Percentiles rank a stretch among this genome's conserved stretches.
phyloP scores from a whole-genome alignment of 1,139 yeast species.

The Waltiozyma sp. region DNA sequence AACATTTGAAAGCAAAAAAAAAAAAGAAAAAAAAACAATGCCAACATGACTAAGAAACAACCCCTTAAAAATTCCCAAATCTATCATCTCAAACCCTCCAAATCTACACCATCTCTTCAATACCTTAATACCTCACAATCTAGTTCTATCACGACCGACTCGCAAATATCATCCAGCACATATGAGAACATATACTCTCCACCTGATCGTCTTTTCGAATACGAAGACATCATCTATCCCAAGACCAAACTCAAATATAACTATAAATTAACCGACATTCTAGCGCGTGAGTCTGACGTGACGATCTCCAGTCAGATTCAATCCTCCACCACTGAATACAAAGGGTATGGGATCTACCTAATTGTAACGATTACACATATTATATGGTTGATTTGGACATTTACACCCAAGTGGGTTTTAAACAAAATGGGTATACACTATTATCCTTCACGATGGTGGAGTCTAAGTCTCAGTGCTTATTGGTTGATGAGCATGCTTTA shows the following conservation, averaged over 20 bases:
- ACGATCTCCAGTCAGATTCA: slow-evolving; percentile 55
- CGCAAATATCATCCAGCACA: not conserved
- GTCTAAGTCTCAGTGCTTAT: slow-evolving; percentile 62
- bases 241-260: slow-evolving; percentile 1
- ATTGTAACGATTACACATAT: slow-evolving; percentile 40
- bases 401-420: slow-evolving; percentile 47
- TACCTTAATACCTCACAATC: not conserved
- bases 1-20: too few relatives aligned
- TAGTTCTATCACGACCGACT: not conserved
- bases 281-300: slow-evolving; percentile 69
- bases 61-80: not conserved
- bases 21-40: too few relatives aligned
- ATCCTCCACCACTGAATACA: slow-evolving; percentile 58
- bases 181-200: not conserved
- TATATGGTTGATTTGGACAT: slow-evolving; percentile 59
- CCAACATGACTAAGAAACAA: too few relatives aligned
- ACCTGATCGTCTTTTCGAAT: slow-evolving; percentile 13
- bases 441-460: slow-evolving; percentile 86
- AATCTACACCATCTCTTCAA: slow-evolving; percentile 1
- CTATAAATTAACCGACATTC: slow-evolving; percentile 29
- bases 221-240: slow-evolving; percentile 18
- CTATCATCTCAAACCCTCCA: not conserved
- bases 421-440: slow-evolving; percentile 49
- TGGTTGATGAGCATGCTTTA: slow-evolving; percentile 61
- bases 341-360: slow-evolving; percentile 71